Percentiles rank a stretch among this genome's conserved stretches.
These are phyloP conservation scores for Kodamaea leandrae DNA, from an alignment of 805 yeast species.

Conservation along the genomic window DNA sequence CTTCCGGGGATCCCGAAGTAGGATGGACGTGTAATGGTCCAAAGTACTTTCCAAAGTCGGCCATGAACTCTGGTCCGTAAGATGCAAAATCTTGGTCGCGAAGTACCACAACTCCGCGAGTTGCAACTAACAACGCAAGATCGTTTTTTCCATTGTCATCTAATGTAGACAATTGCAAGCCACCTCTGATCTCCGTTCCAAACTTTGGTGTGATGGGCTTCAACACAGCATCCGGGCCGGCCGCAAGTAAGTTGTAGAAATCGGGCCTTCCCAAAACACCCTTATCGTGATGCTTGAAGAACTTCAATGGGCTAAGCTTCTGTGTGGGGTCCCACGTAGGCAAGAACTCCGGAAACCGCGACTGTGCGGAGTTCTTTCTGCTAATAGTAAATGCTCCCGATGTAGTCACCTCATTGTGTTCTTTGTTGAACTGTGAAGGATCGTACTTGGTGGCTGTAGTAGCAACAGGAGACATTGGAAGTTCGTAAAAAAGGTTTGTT, in stretches of 20 bases:
- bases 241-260: conserved; percentile 22
- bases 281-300: conserved; percentile 27
- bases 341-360: conserved; percentile 27
- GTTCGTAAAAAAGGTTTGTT: too few relatives aligned
- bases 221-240: conserved; percentile 13
- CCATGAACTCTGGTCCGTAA: conserved; percentile 46
- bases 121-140: conserved; percentile 30
- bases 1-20: conserved; percentile 67
- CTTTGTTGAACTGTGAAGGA: conserved; percentile 24
- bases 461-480: conserved; percentile 13
- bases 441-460: conserved; percentile 20
- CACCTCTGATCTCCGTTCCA: conserved; percentile 27
- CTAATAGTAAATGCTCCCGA: conserved; percentile 29
- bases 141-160: conserved; percentile 30
- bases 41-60: conserved; percentile 60
- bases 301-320: conserved; percentile 27
- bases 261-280: conserved; percentile 25
- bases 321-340: conserved; percentile 36
- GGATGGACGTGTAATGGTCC: conserved; percentile 75
- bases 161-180: conserved; percentile 30
- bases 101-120: conserved; percentile 35
- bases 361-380: conserved; percentile 20
- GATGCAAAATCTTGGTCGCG: conserved; percentile 30
- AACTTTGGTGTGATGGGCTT: conserved; percentile 31
- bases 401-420: conserved; percentile 18